Conservation (phyloP, 2,329 filamentous ascomycete species). For the Pseudocercospora pini-densiflorae region DNA sequence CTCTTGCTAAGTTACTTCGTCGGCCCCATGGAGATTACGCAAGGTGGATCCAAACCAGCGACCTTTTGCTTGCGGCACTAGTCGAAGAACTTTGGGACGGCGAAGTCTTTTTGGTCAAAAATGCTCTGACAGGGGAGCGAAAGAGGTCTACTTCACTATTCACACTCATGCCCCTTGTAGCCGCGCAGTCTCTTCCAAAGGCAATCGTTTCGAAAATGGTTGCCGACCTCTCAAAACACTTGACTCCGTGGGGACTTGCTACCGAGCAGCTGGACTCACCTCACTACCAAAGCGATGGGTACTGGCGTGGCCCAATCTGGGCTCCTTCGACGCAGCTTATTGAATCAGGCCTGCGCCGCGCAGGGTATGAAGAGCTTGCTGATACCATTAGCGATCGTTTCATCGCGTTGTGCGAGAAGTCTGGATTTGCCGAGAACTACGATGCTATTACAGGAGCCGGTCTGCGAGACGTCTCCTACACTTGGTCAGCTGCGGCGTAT, state of each 20-base stretch:
- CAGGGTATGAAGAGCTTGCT: background rate
- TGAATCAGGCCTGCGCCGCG: background rate
- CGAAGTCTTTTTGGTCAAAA: background rate
- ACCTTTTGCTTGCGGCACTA: background rate
- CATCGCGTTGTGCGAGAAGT: background rate
- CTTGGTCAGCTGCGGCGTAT: background rate
- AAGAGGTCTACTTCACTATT: background rate
- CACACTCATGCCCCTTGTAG: background rate
- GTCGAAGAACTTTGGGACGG: constrained; percentile 6
- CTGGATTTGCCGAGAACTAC: constrained; percentile 2
- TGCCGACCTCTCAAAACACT: background rate
- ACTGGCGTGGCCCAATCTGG: constrained; percentile 3
- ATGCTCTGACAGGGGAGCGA: background rate
- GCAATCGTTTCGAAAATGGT: background rate
- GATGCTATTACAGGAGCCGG: background rate
- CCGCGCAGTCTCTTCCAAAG: background rate
- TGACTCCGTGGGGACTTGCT: background rate
- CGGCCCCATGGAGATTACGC: background rate
- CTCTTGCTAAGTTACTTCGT: background rate
- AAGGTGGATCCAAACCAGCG: background rate
- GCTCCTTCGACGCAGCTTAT: background rate
- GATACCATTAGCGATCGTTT: background rate
- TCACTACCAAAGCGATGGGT: background rate
- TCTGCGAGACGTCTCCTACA: background rate
- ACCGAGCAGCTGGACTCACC: constrained; percentile 4